Conservation (phyloP, 306 rosid genomes). For the Comarum palustre region DNA sequence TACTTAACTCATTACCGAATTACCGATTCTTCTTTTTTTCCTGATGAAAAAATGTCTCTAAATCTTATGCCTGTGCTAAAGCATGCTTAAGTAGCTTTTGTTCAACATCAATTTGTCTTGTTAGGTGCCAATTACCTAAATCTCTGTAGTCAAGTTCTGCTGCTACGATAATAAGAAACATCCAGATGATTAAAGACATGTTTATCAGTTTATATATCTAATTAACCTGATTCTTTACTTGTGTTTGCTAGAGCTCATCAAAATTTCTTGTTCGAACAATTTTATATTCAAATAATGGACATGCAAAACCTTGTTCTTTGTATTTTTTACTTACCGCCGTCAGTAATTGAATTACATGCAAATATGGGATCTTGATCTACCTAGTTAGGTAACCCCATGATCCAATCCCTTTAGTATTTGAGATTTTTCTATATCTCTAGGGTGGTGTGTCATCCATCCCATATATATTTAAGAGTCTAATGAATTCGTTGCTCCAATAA, state of each 20-base stretch:
- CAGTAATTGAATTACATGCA: not conserved
- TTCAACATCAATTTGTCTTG: not conserved
- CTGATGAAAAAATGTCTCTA: too few species aligned
- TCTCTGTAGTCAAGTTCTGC: not conserved
- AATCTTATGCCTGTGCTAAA: not conserved
- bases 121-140: not conserved
- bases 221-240: not conserved
- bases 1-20: too few species aligned
- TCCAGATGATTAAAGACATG: not conserved
- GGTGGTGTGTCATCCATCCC: too few species aligned
- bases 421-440: not conserved
- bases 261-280: not conserved
- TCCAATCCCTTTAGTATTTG: not conserved
- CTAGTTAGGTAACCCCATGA: not conserved
- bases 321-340: not conserved
- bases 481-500: too few species aligned
- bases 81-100: not conserved
- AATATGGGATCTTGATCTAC: not conserved
- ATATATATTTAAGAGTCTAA: too few species aligned
- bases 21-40: too few species aligned
- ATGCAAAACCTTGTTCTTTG: not conserved
- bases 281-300: not conserved
- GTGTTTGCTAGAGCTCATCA: not conserved
- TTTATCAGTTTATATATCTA: not conserved
- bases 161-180: conserved; percentile 1